Evolutionary conservation across 768 basidiomycete genomes (phyloP).

Genomic region (Lanmaoa rubissima): DNA sequence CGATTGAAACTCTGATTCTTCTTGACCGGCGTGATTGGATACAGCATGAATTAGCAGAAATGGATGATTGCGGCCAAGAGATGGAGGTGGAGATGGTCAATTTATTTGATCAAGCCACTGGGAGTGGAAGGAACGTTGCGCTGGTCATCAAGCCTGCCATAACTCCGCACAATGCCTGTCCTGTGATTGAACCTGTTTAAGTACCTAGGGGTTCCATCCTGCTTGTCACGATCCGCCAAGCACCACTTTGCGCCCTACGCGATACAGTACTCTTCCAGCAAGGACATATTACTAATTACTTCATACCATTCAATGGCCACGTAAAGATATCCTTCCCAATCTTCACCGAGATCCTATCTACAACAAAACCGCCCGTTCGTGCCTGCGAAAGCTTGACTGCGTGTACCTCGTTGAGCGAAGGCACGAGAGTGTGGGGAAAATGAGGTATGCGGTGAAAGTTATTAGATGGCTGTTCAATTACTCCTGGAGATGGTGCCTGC

Average conservation of each 20-base stretch:
- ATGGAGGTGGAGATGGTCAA: conserved; percentile 52
- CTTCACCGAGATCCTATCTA: conserved; percentile 54
- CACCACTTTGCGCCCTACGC: conserved; percentile 5
- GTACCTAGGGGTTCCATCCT: conserved; percentile 9
- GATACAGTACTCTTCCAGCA: conserved; percentile 6
- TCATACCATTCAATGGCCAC: conserved; percentile 39
- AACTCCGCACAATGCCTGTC: conserved; percentile 2
- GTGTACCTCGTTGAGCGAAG: conserved; percentile 49
- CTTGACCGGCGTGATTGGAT: conserved; percentile 64
- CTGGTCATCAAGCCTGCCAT: conserved; percentile 46
- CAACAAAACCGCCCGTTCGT: conserved; percentile 49
- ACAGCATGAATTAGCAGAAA: conserved; percentile 35
- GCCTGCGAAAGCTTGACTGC: conserved; percentile 40
- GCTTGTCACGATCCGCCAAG: not conserved
- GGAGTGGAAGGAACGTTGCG: conserved; percentile 72
- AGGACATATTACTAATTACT: conserved; percentile 10
- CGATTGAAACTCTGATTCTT: conserved; percentile 64
- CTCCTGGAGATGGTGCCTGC: not conserved
- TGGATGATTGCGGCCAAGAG: conserved; percentile 15
- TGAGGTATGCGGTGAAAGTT: conserved; percentile 48
- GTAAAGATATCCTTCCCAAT: conserved; percentile 65
- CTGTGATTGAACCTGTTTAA: not conserved
- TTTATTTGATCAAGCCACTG: conserved; percentile 69
- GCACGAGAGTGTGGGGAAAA: conserved; percentile 49
- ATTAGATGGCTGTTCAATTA: conserved; percentile 9